A percentile compares a stretch with the other conserved stretches of the same genome.
These are phyloP conservation scores for Collybia sp. DNA, from an alignment of 768 basidiomycete genomes.

Conservation along the genomic window DNA sequence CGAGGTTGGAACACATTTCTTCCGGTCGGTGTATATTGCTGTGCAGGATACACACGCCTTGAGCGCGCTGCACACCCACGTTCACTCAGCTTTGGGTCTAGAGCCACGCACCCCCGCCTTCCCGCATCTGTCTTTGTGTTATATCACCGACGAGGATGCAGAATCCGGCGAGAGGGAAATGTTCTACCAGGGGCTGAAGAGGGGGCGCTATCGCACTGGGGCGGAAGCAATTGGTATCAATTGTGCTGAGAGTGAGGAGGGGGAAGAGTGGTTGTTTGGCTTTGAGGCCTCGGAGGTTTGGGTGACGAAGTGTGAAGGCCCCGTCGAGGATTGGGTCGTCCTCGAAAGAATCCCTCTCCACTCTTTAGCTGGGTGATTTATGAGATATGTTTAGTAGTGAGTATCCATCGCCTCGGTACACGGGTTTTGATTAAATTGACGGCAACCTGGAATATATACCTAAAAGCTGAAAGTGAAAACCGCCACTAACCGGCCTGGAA, in stretches of 20 bases:
- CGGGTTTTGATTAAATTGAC: no score
- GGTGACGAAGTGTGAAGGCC: slow-evolving; percentile 56
- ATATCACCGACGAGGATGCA: slow-evolving; percentile 65
- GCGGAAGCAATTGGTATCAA: slow-evolving; percentile 22
- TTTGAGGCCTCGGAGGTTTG: slow-evolving; percentile 51
- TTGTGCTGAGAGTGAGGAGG: slow-evolving; percentile 19
- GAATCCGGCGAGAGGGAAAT: slow-evolving; percentile 42
- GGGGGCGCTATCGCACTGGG: slow-evolving; percentile 22
- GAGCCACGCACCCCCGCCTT: slow-evolving; percentile 50
- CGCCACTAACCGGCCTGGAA: no score
- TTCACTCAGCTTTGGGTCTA: slow-evolving; percentile 33
- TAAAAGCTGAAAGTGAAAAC: no score
- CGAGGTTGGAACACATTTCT: slow-evolving; percentile 58
- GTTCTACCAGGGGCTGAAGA: slow-evolving; percentile 38
- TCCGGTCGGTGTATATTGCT: slow-evolving; percentile 63
- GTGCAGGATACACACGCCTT: slow-evolving; percentile 43
- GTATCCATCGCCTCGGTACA: slow-evolving; percentile 21
- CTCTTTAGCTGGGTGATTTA: slow-evolving; percentile 9
- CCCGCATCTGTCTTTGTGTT: slow-evolving; percentile 73
- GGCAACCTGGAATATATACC: no score
- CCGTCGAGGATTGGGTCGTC: slow-evolving; percentile 54
- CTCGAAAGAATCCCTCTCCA: slow-evolving; percentile 17
- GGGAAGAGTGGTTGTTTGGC: slow-evolving; percentile 30
- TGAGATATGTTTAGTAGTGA: slow-evolving; percentile 5
- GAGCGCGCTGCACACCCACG: slow-evolving; percentile 37